Percentiles rank a stretch among this genome's conserved stretches.
phyloP scores from a whole-genome alignment of 257 asterid genomes.

The Osmanthus fragrans region DNA sequence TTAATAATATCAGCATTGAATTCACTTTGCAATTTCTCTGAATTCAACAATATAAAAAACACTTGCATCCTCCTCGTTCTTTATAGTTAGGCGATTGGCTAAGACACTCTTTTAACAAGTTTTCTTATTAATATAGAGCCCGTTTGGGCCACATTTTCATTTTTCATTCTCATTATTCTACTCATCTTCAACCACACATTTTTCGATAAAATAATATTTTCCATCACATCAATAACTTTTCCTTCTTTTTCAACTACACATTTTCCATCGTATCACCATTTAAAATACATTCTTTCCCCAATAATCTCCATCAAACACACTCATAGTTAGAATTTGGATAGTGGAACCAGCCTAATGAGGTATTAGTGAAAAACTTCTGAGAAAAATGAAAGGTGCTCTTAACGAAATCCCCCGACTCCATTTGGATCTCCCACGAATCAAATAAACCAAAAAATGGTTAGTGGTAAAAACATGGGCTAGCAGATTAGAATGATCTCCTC shows the following conservation, averaged over 20 bases:
- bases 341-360: slow-evolving; percentile 32
- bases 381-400: slow-evolving; percentile 36
- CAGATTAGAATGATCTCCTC: no score
- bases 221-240: no score
- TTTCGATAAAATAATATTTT: no score
- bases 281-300: no score
- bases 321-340: background rate
- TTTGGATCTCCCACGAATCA: slow-evolving; percentile 58
- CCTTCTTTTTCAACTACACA: no score
- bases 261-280: no score
- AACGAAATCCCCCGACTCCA: slow-evolving; percentile 43
- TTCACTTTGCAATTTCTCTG: background rate
- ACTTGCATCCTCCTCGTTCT: background rate
- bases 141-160: no score
- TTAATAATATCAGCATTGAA: background rate
- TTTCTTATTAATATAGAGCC: background rate
- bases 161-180: no score
- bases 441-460: slow-evolving; percentile 29
- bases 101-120: background rate
- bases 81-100: background rate
- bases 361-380: slow-evolving; percentile 42
- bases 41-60: background rate
- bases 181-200: no score
- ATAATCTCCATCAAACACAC: no score
- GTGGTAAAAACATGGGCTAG: no score